Evolutionary conservation across 805 yeast species (phyloP), one percentile per base, ranked within the genome.

Genomic region (Saccharomyces mikatae): DNA sequence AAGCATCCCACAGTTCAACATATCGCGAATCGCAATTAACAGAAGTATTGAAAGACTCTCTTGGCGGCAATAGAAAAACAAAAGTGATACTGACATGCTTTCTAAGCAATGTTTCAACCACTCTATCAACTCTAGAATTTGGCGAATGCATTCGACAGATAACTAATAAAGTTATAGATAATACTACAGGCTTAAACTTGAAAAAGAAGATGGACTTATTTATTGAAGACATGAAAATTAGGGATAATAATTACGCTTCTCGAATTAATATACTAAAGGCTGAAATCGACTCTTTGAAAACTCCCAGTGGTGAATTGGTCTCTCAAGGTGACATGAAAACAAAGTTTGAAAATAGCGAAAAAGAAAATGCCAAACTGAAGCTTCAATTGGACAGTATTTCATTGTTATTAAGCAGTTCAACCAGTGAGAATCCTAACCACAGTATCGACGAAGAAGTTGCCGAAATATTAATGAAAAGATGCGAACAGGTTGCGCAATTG

Each of bases 31-130:
- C 95, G 1, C 86, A 86, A 60, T 75, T 89, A 51, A 87, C 96
- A 0, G 75, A 92, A 57, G 82, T 89, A 13, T 69, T 89, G 32
- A 91, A 86, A 64, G 90, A 86, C 60, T 82, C 92, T 0, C 71
- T 89, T 24, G 94, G 95, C 5, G 96, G 96, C 1, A 88, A 89
- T 66, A 82, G 91, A 2, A 74, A 89, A 51, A 89, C 95, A 0
- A 79, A 87, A 2, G 72, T 89, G 49, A 80, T 89, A 17, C 76
- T 88, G 46, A 85, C 84, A 59, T 86, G 94, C 58, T 86, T 94
- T 0, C 86, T 89, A 0, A 74, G 85, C 0, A 63, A 72, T 2
- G 64, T 69, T 31, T 80, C 44, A 36, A 36, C 44, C 17, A 36
- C 44, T 11, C 22, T 36, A 87, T 60, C 81, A 76, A 51, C 66